Evolutionary conservation across 805 yeast species (phyloP), one percentile per base, ranked within the genome.

Genomic region (Candida ovalis): DNA sequence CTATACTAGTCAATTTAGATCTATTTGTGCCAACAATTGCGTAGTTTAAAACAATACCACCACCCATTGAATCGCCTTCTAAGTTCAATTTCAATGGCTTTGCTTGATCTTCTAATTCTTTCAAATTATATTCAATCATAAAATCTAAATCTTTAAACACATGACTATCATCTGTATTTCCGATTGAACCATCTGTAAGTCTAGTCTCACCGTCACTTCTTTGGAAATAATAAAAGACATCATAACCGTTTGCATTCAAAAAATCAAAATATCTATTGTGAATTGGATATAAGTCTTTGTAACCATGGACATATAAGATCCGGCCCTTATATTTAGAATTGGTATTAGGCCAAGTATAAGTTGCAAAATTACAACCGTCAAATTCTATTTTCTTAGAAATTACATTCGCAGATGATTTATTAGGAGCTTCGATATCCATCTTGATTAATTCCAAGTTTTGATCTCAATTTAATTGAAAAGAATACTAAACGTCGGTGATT

Each of bases 41-140:
- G 61, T 86, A 86, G 62, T 82, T 83, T 48, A 86, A 67, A 0
- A 69, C 70, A 44, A 86, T 80, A 0, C 85, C 91, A 19, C 92
- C 92, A 44, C 96, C 96, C 91, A 87, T 85, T 9, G 90, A 85
- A 54, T 82, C 88, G 1, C 92, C 90, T 58, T 77, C 69, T 41
- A 87, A 58, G 55, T 70, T 75, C 28, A 85, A 55, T 51, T 76
- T 76, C 42, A 70, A 72, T 1, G 55, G 46, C 17, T 50, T 49
- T 9, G 48, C 56, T 25, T 60, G 40, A 19, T 59, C 22, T 15
- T 47, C 44, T 44, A 65, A 51, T 25, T 70, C 69, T 18, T 73
- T 71, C 21, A 74, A 56, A 44, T 74, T 75, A 41, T 59, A 60
- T 48, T 76, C 68, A 46, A 83, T 64, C 62, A 86, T 76, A 57